A percentile compares a stretch with the other conserved stretches of the same genome.
These are phyloP conservation scores for Fusarium coicis DNA, from an alignment of 2,329 filamentous ascomycete species.

Conservation along the genomic window DNA sequence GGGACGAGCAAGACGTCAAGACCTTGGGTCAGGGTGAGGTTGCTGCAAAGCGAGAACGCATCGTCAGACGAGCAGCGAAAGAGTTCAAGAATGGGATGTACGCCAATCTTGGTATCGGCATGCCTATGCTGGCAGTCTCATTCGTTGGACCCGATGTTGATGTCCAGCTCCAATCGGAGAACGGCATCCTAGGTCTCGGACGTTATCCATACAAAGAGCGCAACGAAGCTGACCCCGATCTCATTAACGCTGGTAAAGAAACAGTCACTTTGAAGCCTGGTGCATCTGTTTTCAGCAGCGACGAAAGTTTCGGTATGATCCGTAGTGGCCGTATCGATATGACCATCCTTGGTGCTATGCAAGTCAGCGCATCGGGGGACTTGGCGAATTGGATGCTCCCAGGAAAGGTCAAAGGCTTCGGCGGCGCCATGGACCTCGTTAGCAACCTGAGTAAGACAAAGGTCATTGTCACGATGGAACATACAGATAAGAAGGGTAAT, in stretches of 20 bases:
- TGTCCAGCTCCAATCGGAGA: slow-evolving; percentile 84
- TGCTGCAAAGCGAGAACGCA: slow-evolving; percentile 82
- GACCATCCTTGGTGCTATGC: slow-evolving; percentile 91
- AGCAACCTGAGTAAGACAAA: slow-evolving; percentile 86
- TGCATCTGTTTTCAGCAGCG: slow-evolving; percentile 83
- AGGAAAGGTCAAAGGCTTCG: slow-evolving; percentile 92
- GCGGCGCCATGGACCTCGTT: slow-evolving; percentile 93
- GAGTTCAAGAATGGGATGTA: slow-evolving; percentile 97
- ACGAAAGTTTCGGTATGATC: slow-evolving; percentile 95
- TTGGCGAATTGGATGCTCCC: slow-evolving; percentile 94
- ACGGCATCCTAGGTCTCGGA: slow-evolving; percentile 78
- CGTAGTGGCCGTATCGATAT: slow-evolving; percentile 86
- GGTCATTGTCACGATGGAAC: slow-evolving; percentile 95
- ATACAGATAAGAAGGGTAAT: slow-evolving; percentile 94
- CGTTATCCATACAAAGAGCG: slow-evolving; percentile 76
- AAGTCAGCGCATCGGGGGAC: slow-evolving; percentile 81
- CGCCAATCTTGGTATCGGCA: slow-evolving; percentile 90
- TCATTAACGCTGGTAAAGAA: slow-evolving; percentile 95
- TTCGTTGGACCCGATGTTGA: slow-evolving; percentile 84
- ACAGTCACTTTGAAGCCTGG: slow-evolving; percentile 86
- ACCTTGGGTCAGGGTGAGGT: slow-evolving; percentile 75
- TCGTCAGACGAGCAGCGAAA: slow-evolving; percentile 85
- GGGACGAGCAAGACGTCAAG: slow-evolving; percentile 71
- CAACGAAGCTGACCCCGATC: slow-evolving; percentile 78
- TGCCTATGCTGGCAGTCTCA: slow-evolving; percentile 89